Conservation (phyloP, 2,329 filamentous ascomycete species). For the Cordyceps farinosa region DNA sequence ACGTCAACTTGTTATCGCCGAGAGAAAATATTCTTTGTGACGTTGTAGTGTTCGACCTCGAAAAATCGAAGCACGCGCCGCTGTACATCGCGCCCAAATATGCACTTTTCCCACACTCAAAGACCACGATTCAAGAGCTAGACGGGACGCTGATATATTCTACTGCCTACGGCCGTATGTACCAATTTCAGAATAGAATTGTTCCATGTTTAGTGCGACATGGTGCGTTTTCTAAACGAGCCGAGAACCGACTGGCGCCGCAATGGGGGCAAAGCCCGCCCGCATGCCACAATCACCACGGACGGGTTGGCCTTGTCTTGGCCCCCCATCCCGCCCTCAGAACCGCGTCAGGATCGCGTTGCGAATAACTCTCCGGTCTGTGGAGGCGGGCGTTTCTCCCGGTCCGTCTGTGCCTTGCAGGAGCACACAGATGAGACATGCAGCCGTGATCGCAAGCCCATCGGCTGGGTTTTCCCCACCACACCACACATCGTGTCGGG, state of each 20-base stretch:
- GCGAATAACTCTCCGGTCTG: not conserved
- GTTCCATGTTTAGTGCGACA: no score
- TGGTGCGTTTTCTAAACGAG: not conserved
- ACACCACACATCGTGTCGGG: not conserved
- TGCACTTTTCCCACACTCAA: no score
- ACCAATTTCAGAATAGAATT: no score
- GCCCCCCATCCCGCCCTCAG: not conserved
- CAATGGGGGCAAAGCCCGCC: not conserved
- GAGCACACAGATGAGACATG: not conserved
- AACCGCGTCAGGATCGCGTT: slow-evolving; percentile 3
- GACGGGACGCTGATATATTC: no score
- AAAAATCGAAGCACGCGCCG: no score
- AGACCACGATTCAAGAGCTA: no score
- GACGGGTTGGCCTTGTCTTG: not conserved
- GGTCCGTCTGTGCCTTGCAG: slow-evolving; percentile 6
- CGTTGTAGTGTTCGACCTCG: no score
- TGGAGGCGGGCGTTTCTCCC: not conserved
- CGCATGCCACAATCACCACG: not conserved
- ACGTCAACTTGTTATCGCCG: no score
- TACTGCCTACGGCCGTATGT: no score
- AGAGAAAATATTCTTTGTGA: no score
- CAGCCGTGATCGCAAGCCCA: not conserved
- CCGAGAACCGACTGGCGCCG: not conserved
- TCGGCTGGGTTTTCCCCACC: not conserved
- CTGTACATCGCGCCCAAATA: no score